These are phyloP conservation scores for Boletus rubescentipes DNA, from an alignment of 768 basidiomycete genomes.

Conservation along the genomic window DNA sequence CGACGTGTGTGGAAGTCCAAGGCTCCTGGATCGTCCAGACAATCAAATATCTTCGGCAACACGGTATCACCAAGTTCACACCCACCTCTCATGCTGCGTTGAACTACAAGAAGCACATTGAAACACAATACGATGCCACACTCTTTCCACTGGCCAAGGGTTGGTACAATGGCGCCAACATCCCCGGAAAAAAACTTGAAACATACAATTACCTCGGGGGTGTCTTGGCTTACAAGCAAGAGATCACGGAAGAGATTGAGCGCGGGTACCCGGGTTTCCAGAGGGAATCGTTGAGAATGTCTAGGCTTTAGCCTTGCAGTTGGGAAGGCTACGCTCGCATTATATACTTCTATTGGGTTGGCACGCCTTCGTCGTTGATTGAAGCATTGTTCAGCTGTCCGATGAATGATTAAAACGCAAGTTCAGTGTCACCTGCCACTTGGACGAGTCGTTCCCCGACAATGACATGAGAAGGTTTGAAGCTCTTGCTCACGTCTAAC, in stretches of 20 bases:
- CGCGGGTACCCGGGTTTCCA: constrained; percentile 14
- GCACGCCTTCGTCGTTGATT: too few species aligned
- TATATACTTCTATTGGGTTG: too few species aligned
- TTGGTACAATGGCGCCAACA: constrained; percentile 5
- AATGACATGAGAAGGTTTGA: too few species aligned
- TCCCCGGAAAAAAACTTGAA: constrained; percentile 9
- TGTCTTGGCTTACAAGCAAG: not conserved
- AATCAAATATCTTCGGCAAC: constrained; percentile 6
- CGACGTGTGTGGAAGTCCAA: constrained; percentile 11
- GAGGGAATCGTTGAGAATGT: not conserved
- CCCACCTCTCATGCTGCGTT: constrained; percentile 8
- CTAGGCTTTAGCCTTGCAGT: not conserved
- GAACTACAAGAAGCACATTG: constrained; percentile 8
- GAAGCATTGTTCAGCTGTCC: too few species aligned
- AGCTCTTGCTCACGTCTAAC: too few species aligned
- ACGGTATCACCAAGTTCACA: constrained; percentile 11
- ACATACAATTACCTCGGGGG: constrained; percentile 6
- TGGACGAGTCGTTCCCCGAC: too few species aligned
- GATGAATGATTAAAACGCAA: too few species aligned
- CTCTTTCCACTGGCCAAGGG: constrained; percentile 6
- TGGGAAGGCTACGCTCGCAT: too few species aligned
- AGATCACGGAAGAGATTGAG: constrained; percentile 15
- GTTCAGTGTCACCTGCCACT: too few species aligned
- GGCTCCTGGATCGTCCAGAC: constrained; percentile 10
- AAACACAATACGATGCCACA: not conserved